Percentiles rank a stretch among this genome's conserved stretches.
phyloP scores from a whole-genome alignment of 106 monocot genomes.

The Dendrobium huoshanense region DNA sequence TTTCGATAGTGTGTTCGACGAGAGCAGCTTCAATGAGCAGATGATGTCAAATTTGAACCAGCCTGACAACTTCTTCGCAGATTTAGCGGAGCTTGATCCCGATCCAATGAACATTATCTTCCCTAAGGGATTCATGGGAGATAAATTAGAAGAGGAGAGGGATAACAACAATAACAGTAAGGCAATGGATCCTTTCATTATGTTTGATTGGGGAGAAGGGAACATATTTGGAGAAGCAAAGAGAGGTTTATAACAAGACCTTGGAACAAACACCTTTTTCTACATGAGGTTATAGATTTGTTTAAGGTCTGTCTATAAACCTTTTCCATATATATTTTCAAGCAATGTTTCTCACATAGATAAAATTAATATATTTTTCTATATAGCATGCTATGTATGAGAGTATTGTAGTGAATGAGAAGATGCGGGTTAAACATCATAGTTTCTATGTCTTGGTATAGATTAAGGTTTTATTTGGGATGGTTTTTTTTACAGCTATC shows the following conservation, averaged over 20 bases:
- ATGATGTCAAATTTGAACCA: neutral
- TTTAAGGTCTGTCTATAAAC: slow-evolving; percentile 3
- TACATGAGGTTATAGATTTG: neutral
- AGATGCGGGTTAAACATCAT: too few species aligned
- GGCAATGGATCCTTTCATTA: slow-evolving; percentile 27
- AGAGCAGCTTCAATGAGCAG: neutral
- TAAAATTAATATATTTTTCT: too few species aligned
- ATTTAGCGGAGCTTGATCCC: slow-evolving; percentile 16
- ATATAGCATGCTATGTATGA: too few species aligned
- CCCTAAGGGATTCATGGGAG: slow-evolving; percentile 15
- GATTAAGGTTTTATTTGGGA: too few species aligned
- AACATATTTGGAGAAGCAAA: neutral
- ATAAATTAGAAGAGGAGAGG: neutral
- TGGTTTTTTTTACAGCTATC: too few species aligned
- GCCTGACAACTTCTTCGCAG: slow-evolving; percentile 16
- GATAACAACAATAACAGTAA: neutral
- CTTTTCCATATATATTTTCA: neutral
- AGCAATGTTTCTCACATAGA: too few species aligned
- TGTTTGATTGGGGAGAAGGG: slow-evolving; percentile 31
- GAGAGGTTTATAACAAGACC: slow-evolving; percentile 1
- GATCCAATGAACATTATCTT: slow-evolving; percentile 12
- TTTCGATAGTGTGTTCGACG: neutral
- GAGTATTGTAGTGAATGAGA: too few species aligned
- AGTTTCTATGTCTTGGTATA: too few species aligned
- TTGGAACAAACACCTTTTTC: slow-evolving; percentile 3